Evolutionary conservation across 169 alveolate genomes (phyloP).

Genomic region (Plasmodium knowlesi): DNA sequence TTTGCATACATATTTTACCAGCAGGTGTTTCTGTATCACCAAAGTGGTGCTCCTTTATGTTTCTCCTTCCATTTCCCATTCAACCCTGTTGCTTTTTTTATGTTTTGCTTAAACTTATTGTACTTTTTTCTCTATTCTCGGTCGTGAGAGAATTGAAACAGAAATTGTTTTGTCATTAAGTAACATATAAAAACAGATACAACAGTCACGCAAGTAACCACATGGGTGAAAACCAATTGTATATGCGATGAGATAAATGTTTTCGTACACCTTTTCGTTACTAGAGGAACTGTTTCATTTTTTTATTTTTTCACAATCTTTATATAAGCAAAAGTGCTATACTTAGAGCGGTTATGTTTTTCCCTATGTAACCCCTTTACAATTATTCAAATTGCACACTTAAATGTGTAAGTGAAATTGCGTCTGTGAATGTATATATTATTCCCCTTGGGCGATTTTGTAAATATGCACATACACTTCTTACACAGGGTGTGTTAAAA

Average conservation of each 20-base stretch:
- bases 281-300: background rate
- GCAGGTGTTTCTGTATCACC: background rate
- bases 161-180: background rate
- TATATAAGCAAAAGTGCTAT: background rate
- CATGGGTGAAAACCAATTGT: background rate
- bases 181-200: background rate
- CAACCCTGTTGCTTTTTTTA: background rate
- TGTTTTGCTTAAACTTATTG: background rate
- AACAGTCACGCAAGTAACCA: background rate
- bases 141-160: background rate
- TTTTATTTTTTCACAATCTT: background rate
- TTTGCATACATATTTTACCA: background rate
- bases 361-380: background rate
- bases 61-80: background rate
- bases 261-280: background rate
- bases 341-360: background rate
- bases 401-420: background rate
- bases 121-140: background rate
- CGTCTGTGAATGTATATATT: background rate
- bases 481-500: slow-evolving; percentile 4
- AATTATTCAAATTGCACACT: background rate
- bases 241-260: background rate
- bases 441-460: background rate
- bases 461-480: background rate
- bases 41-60: background rate